A percentile compares a stretch with the other conserved stretches of the same genome.
These are phyloP conservation scores for Suillus lakei DNA, from an alignment of 768 basidiomycete genomes.

Conservation along the genomic window DNA sequence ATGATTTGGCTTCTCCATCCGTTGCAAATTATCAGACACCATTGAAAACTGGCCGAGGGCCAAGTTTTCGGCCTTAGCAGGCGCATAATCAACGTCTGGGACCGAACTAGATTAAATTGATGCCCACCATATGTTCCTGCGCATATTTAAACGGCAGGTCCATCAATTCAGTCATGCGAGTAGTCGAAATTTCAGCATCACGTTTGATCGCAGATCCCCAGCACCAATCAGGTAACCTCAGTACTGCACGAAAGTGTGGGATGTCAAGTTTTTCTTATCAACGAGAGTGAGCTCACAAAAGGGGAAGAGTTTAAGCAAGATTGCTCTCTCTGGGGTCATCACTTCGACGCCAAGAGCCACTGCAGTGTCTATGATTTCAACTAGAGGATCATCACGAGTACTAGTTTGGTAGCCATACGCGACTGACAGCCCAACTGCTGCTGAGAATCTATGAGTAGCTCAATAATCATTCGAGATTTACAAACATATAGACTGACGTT, in stretches of 20 bases:
- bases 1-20: constrained; percentile 18
- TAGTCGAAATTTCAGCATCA: constrained; percentile 1
- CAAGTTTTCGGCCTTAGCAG: background rate
- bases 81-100: background rate
- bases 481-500: constrained; percentile 7
- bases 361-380: background rate
- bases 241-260: background rate
- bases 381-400: background rate
- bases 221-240: constrained; percentile 16
- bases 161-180: background rate
- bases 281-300: constrained; percentile 11
- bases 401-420: constrained; percentile 2
- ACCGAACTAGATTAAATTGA: no score
- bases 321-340: constrained; percentile 5
- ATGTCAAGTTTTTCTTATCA: background rate
- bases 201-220: constrained; percentile 13
- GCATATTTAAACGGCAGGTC: constrained; percentile 11
- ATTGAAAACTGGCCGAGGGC: constrained; percentile 3
- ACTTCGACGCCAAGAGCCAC: background rate
- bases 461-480: background rate
- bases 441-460: background rate
- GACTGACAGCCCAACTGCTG: background rate
- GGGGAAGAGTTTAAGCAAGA: background rate
- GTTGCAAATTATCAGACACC: constrained; percentile 16
- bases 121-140: constrained; percentile 14